Evolutionary conservation across 2,329 filamentous ascomycete genomes (phyloP).

Genomic region (Verticillium klebahnii): DNA sequence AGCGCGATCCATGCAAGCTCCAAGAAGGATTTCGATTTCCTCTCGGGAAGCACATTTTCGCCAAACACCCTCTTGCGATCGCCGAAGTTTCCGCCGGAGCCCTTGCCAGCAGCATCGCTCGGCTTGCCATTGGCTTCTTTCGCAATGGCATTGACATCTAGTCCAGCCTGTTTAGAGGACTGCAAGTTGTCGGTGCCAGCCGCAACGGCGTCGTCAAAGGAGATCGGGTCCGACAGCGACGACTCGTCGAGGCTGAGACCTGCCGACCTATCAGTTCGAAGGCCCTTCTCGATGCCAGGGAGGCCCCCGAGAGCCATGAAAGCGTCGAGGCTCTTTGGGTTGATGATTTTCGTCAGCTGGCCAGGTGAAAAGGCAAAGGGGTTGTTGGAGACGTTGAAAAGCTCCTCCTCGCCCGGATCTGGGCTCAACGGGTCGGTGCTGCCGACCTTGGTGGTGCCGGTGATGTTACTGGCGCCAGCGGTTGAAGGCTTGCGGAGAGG

Average conservation of each 20-base stretch:
- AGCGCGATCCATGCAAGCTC: conserved; percentile 75
- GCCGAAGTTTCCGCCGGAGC: conserved; percentile 15
- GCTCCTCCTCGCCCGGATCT: conserved; percentile 60
- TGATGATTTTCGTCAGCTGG: conserved; percentile 50
- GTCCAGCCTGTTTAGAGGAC: conserved; percentile 13
- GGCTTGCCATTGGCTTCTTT: conserved; percentile 3
- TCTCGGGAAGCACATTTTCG: conserved; percentile 61
- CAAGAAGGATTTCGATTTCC: conserved; percentile 65
- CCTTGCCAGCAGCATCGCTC: conserved; percentile 1
- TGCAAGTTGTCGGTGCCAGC: conserved; percentile 27
- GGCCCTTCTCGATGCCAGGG: conserved; percentile 44
- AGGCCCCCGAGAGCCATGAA: conserved; percentile 49
- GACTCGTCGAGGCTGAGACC: conserved; percentile 49
- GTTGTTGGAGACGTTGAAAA: conserved; percentile 62
- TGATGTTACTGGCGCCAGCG: conserved; percentile 1
- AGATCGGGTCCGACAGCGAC: conserved; percentile 34
- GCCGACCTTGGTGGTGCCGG: conserved; percentile 9
- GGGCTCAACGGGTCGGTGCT: conserved; percentile 7
- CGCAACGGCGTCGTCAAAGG: conserved; percentile 44
- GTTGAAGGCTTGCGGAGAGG: conserved; percentile 1
- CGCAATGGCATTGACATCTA: conserved; percentile 4
- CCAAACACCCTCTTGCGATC: conserved; percentile 56
- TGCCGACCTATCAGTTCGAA: conserved; percentile 40
- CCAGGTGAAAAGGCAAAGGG: conserved; percentile 50
- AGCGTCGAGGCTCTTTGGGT: conserved; percentile 42